Percentiles rank a stretch among this genome's conserved stretches.
phyloP scores from a whole-genome alignment of 1,139 yeast species.

The Candida sanyaensis region DNA sequence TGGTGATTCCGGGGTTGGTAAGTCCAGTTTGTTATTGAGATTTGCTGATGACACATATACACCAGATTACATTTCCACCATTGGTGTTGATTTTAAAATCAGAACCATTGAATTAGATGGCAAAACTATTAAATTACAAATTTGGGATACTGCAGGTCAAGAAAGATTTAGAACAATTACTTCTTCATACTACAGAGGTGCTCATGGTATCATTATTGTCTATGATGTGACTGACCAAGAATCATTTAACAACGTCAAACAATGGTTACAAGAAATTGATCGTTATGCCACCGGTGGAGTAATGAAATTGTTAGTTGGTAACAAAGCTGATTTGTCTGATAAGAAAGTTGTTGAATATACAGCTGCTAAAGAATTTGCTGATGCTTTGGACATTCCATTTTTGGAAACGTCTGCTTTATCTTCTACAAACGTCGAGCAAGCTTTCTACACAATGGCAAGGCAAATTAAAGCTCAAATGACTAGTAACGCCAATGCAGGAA shows the following conservation, averaged over 20 bases:
- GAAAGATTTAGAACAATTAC: slow-evolving; percentile 98
- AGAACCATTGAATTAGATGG: slow-evolving; percentile 97
- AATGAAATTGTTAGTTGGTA: slow-evolving; percentile 92
- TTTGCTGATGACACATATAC: slow-evolving; percentile 98
- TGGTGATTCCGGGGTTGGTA: slow-evolving; percentile 98
- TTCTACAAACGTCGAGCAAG: slow-evolving; percentile 96
- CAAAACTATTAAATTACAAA: slow-evolving; percentile 94
- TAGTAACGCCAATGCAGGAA: slow-evolving; percentile 51
- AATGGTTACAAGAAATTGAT: slow-evolving; percentile 98
- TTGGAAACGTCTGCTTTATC: slow-evolving; percentile 96
- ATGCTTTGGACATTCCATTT: slow-evolving; percentile 92
- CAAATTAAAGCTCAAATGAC: slow-evolving; percentile 98
- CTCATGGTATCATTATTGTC: slow-evolving; percentile 96
- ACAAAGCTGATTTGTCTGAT: slow-evolving; percentile 92
- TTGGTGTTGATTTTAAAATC: slow-evolving; percentile 97
- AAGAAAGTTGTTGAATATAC: slow-evolving; percentile 95
- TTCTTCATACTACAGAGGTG: slow-evolving; percentile 96
- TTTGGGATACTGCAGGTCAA: slow-evolving; percentile 99
- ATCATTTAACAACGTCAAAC: slow-evolving; percentile 94
- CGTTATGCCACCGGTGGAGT: slow-evolving; percentile 98
- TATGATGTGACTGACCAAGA: slow-evolving; percentile 99
- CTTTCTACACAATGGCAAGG: slow-evolving; percentile 97
- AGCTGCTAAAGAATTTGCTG: slow-evolving; percentile 97
- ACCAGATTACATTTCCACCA: slow-evolving; percentile 94
- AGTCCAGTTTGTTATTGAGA: slow-evolving; percentile 90